A percentile compares a stretch with the other conserved stretches of the same genome.
Conservation (phyloP, 2,329 filamentous ascomycete species). For the Cercospora beticola region DNA sequence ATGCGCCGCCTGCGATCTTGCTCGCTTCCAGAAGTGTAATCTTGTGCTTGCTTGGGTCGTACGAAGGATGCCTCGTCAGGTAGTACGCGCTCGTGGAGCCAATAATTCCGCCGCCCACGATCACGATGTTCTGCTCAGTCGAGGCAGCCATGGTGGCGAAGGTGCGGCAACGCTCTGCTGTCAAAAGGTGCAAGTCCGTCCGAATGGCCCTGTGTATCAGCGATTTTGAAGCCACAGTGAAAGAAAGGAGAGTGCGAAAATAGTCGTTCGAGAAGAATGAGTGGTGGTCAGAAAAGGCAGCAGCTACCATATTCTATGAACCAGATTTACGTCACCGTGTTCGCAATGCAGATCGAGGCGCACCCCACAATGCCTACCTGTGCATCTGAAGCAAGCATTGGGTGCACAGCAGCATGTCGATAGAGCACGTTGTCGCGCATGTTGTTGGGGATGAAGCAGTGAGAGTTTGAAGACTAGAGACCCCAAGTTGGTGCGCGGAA, state of each 20-base stretch:
- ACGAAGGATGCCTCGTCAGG: constrained; percentile 80
- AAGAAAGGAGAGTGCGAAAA: neutral
- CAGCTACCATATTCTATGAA: neutral
- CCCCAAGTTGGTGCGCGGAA: neutral
- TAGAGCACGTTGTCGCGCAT: neutral
- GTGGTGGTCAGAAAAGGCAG: neutral
- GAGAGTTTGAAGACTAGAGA: neutral
- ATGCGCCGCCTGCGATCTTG: constrained; percentile 83
- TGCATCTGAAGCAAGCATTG: neutral
- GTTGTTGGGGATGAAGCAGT: neutral
- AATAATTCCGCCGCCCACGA: constrained; percentile 79
- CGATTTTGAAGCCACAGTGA: neutral
- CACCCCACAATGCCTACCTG: constrained; percentile 3
- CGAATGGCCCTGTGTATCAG: neutral
- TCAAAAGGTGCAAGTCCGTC: neutral
- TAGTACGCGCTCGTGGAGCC: constrained; percentile 90
- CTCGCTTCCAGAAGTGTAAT: constrained; percentile 87
- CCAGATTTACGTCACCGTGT: constrained; percentile 13
- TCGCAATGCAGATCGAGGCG: constrained; percentile 2
- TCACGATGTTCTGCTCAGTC: constrained; percentile 36
- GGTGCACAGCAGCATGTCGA: neutral
- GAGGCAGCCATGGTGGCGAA: constrained; percentile 33
- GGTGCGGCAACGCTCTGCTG: neutral
- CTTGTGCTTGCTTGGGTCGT: constrained; percentile 69
- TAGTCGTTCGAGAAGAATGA: neutral